Base-by-base conservation (phyloP, 768 basidiomycete species). In the Ramaria sp. region DNA sequence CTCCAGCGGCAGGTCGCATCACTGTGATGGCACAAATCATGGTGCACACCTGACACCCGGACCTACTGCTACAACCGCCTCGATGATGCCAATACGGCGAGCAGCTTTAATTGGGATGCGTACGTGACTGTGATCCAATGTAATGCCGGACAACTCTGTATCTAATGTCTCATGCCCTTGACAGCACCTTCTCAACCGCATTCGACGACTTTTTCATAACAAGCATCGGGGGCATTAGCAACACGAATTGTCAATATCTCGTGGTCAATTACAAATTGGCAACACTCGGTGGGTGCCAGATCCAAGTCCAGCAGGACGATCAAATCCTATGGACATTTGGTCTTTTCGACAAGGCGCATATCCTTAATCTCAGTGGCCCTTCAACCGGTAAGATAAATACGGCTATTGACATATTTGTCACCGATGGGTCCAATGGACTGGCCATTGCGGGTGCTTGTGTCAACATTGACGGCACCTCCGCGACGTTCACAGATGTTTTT, bases 201-300 rank as follows among this genome's bases (percentile, higher is more conserved):
- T 75, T 72, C 45, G 75, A 77, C 60, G 76, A 77, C 63, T 74
- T 68, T 58, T 67, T 75, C 61, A 70, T 78, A 61, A 72, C 70
- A 15, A 60, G 64, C 37, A 76, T 77, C 51, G 72, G 49, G 1
- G 64, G 64, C 7, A 62, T 63, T 48, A 55, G 64, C 0, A 60
- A 72, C 45, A 70, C 70, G 0, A 53, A 51, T 2, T 68, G 64
- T 19, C 57, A 71, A 54, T 67, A 67, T 1, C 63, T 72, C 17
- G 62, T 72, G 19, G 59, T 70, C 22, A 68, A 75, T 59, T 73
- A 69, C 57, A 52, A 66, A 53, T 65, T 69, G 54, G 69, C 66
- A 1, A 62, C 64, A 2, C 69, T 75, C 17, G 74, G 73, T 27
- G 74, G 73, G 17, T 75, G 74, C 51, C 72, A 75, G 59, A 69